A percentile compares a stretch with the other conserved stretches of the same genome.
phyloP scores from a whole-genome alignment of 2,329 filamentous ascomycete species.

The Sarocladium oryzae region DNA sequence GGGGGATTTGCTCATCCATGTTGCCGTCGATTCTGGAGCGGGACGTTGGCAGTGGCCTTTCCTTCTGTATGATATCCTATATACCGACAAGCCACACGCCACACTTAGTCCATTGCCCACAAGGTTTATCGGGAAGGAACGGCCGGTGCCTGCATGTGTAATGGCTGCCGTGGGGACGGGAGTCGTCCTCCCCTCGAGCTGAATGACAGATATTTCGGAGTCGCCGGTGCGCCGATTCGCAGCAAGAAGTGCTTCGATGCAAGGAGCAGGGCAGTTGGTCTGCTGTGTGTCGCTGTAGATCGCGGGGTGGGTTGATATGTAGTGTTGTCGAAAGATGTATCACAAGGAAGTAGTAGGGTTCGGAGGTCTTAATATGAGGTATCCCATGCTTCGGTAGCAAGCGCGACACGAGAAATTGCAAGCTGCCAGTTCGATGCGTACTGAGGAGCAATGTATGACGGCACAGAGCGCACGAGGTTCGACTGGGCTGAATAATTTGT shows the following conservation, averaged over 20 bases:
- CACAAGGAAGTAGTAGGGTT: neutral
- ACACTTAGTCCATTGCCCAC: slow-evolving; percentile 6
- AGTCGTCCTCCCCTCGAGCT: neutral
- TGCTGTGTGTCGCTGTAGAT: neutral
- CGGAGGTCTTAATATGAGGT: neutral
- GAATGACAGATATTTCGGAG: neutral
- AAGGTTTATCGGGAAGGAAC: neutral
- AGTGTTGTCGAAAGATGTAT: neutral
- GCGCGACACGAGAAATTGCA: neutral
- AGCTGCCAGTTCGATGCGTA: neutral
- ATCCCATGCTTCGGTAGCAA: neutral
- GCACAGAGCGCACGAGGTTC: neutral
- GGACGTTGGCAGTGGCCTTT: neutral
- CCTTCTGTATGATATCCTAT: slow-evolving; percentile 4
- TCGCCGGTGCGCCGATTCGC: neutral
- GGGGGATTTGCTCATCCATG: slow-evolving; percentile 4
- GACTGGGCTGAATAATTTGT: too few relatives aligned
- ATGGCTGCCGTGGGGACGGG: neutral
- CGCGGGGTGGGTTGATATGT: neutral
- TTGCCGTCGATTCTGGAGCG: neutral
- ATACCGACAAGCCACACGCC: slow-evolving; percentile 3
- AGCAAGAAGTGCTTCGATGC: neutral
- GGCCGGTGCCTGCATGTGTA: slow-evolving; percentile 2
- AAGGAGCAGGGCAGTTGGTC: neutral
- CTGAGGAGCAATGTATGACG: neutral